Conservation (phyloP, 225 moss, liverwort and hornwort species). For the Marchantia paleacea region DNA sequence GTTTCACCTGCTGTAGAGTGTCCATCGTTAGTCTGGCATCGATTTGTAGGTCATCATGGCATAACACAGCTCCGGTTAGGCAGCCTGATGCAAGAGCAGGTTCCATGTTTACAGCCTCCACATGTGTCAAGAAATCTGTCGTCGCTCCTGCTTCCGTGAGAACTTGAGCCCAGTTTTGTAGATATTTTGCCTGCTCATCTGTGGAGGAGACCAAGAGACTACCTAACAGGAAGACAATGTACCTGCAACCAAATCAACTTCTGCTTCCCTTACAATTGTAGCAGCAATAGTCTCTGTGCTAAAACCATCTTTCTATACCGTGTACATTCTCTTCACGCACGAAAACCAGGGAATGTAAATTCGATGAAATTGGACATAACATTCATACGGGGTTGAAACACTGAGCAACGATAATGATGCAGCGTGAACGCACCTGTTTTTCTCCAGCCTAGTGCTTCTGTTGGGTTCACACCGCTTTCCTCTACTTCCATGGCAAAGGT, state of each 20-base stretch:
- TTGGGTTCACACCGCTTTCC: conserved; percentile 50
- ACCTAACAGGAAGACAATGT: conserved; percentile 43
- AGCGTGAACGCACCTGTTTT: conserved; percentile 53
- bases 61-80: conserved; percentile 60
- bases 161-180: conserved; percentile 55
- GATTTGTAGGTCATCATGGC: conserved; percentile 78
- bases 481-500: conserved; percentile 56
- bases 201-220: conserved; percentile 70
- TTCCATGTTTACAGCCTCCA: conserved; percentile 49
- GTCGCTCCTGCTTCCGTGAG: conserved; percentile 50
- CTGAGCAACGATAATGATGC: no score
- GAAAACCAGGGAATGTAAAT: neutral
- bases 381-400: neutral
- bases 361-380: neutral
- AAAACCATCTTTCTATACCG: no score
- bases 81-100: conserved; percentile 59
- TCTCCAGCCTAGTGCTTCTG: conserved; percentile 66
- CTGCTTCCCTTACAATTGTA: neutral
- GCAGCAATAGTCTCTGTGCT: neutral
- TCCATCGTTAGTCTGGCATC: conserved; percentile 73
- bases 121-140: conserved; percentile 54
- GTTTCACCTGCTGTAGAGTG: conserved; percentile 53
- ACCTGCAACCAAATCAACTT: neutral
- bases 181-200: conserved; percentile 50
- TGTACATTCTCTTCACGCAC: neutral